Percentiles rank a stretch among this genome's conserved stretches.
Evolutionary conservation across 805 yeast species (phyloP).

Genomic region (Candida patagonica): DNA sequence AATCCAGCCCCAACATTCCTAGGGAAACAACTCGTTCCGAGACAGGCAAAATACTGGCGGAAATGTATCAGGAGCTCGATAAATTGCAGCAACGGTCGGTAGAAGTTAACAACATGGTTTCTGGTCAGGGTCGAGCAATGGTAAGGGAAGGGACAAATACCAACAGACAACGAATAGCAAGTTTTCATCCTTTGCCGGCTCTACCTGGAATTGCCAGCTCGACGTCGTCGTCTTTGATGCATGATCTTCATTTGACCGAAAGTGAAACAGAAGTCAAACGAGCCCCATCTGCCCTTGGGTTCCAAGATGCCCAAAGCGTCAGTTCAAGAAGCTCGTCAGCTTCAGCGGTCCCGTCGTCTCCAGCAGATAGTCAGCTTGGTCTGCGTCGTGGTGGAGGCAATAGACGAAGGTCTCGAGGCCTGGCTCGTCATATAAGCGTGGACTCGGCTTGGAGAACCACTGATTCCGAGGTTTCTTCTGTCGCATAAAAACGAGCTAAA

Average conservation of each 20-base stretch:
- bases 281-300: slow-evolving; percentile 1
- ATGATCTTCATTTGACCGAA: background rate
- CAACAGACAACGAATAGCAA: background rate
- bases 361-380: too few species aligned
- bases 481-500: background rate
- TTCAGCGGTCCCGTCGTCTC: background rate
- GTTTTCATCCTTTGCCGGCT: background rate
- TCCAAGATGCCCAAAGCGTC: background rate
- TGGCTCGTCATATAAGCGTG: slow-evolving; percentile 3
- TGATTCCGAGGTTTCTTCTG: slow-evolving; percentile 2
- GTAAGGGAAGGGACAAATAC: background rate
- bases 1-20: too few species aligned
- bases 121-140: background rate
- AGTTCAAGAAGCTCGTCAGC: background rate
- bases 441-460: slow-evolving; percentile 7
- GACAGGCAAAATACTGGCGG: slow-evolving; percentile 16
- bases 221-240: background rate
- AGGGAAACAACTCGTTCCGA: slow-evolving; percentile 1
- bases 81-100: slow-evolving; percentile 17
- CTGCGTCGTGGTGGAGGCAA: slow-evolving; percentile 11
- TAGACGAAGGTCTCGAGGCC: slow-evolving; percentile 11
- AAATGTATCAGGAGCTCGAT: slow-evolving; percentile 19
- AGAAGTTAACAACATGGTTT: slow-evolving; percentile 13
- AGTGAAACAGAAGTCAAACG: background rate
- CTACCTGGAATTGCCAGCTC: background rate